A percentile compares a stretch with the other conserved stretches of the same genome.
These are phyloP conservation scores for Boletus coccyginus DNA, from an alignment of 768 basidiomycete genomes.

Conservation along the genomic window DNA sequence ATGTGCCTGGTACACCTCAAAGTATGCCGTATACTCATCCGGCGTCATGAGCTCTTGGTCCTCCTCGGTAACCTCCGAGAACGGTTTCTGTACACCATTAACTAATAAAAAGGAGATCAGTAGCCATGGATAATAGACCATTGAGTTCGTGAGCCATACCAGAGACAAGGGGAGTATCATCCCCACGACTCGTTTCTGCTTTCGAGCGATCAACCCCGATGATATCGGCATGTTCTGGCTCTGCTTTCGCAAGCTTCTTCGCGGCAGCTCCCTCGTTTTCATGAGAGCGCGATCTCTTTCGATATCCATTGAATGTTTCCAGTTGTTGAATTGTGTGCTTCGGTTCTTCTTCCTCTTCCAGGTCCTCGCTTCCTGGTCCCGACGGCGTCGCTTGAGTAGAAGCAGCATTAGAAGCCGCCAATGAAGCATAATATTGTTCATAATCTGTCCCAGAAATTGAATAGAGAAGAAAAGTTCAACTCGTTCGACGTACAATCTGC, in stretches of 20 bases:
- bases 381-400: slow-evolving; percentile 64
- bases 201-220: slow-evolving; percentile 5
- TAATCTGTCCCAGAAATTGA: slow-evolving; percentile 48
- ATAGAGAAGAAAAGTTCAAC: not conserved
- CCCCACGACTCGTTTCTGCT: slow-evolving; percentile 1
- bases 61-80: slow-evolving; percentile 85
- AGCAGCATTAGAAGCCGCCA: slow-evolving; percentile 60
- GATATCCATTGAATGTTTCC: slow-evolving; percentile 67
- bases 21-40: slow-evolving; percentile 86
- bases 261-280: slow-evolving; percentile 49
- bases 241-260: slow-evolving; percentile 44
- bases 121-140: not conserved
- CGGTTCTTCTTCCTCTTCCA: slow-evolving; percentile 69
- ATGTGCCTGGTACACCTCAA: slow-evolving; percentile 60
- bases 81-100: slow-evolving; percentile 67
- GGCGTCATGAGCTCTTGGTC: slow-evolving; percentile 92
- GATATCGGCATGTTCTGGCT: slow-evolving; percentile 27
- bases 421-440: slow-evolving; percentile 79
- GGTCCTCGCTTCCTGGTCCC: slow-evolving; percentile 50
- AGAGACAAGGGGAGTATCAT: slow-evolving; percentile 64
- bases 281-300: slow-evolving; percentile 68
- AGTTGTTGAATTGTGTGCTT: slow-evolving; percentile 67
- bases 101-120: slow-evolving; percentile 43
- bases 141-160: slow-evolving; percentile 41
- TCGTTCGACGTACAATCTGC: slow-evolving; percentile 55